Evolutionary conservation across 108 stramenopile species (phyloP).

Genomic region (Skeletonema marinoi): DNA sequence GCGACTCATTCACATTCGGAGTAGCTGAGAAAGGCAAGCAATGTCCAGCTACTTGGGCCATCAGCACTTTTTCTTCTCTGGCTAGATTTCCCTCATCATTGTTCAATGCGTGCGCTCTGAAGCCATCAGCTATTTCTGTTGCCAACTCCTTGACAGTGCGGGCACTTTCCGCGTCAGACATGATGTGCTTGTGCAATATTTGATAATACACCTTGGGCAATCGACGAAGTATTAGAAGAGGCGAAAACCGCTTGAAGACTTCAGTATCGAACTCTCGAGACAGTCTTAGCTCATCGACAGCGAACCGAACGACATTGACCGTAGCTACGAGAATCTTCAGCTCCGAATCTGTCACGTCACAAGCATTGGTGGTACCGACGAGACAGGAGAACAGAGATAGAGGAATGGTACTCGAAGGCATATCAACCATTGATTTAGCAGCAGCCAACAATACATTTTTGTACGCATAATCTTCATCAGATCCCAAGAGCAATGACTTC

Average conservation of each 20-base stretch:
- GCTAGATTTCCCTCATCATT: conserved; percentile 21
- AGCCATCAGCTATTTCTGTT: background rate
- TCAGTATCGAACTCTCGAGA: background rate
- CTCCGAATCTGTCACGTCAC: background rate
- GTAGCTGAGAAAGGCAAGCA: conserved; percentile 20
- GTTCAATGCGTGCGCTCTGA: conserved; percentile 5
- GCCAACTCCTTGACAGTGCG: conserved; percentile 5
- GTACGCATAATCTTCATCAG: conserved; percentile 18
- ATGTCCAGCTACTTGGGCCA: conserved; percentile 38
- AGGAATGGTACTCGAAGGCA: conserved; percentile 34
- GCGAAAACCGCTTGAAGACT: conserved; percentile 23
- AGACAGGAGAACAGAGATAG: conserved; percentile 20
- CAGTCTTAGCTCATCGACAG: conserved; percentile 1
- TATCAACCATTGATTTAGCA: conserved; percentile 23
- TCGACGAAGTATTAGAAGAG: conserved; percentile 36
- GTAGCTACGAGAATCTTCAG: conserved; percentile 26
- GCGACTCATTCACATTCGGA: conserved; percentile 8
- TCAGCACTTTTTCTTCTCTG: conserved; percentile 24
- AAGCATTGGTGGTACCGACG: background rate
- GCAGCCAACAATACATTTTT: conserved; percentile 20
- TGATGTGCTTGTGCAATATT: conserved; percentile 7
- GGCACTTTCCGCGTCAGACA: background rate
- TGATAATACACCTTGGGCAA: conserved; percentile 28
- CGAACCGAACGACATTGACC: conserved; percentile 15
- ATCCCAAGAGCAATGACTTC: conserved; percentile 17